Conservation (phyloP, 805 yeast genomes). For the Yamadazyma paraphyllophila region DNA sequence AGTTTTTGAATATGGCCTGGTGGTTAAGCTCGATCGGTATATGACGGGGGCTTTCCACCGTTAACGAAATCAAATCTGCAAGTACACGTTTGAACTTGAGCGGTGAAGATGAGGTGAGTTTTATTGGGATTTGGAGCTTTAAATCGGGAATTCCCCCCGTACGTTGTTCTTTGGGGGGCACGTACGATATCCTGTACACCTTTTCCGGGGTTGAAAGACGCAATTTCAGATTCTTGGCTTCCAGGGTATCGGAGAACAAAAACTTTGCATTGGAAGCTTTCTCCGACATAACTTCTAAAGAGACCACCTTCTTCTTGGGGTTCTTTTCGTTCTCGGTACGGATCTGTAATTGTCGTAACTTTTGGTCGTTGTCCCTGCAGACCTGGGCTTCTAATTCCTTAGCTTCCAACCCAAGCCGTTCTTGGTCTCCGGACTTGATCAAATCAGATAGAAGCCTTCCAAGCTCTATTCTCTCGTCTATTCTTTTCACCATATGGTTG, state of each 20-base stretch:
- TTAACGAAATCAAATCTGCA: constrained; percentile 31
- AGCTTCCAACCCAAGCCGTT: neutral
- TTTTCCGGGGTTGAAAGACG: constrained; percentile 19
- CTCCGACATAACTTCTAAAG: constrained; percentile 10
- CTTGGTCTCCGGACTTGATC: neutral
- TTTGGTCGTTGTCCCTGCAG: constrained; percentile 5
- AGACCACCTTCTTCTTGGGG: constrained; percentile 4
- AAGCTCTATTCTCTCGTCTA: constrained; percentile 24
- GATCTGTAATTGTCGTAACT: constrained; percentile 22
- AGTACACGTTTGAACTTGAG: constrained; percentile 23
- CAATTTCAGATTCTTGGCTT: neutral
- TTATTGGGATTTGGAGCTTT: constrained; percentile 11
- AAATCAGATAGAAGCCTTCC: constrained; percentile 2
- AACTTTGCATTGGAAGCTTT: constrained; percentile 2
- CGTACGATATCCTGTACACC: constrained; percentile 20
- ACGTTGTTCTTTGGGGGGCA: constrained; percentile 14
- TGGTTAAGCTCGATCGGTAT: constrained; percentile 40
- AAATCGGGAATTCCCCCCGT: neutral
- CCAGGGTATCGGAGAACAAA: constrained; percentile 1
- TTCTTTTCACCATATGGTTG: constrained; percentile 23
- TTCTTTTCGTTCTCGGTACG: constrained; percentile 6
- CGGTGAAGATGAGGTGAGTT: constrained; percentile 1
- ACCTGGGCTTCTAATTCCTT: constrained; percentile 7
- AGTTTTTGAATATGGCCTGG: constrained; percentile 29
- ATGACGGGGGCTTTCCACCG: constrained; percentile 31